These are phyloP conservation scores for Linnemannia exigua DNA, from an alignment of 192 early-diverging fungal genomes.

Conservation along the genomic window DNA sequence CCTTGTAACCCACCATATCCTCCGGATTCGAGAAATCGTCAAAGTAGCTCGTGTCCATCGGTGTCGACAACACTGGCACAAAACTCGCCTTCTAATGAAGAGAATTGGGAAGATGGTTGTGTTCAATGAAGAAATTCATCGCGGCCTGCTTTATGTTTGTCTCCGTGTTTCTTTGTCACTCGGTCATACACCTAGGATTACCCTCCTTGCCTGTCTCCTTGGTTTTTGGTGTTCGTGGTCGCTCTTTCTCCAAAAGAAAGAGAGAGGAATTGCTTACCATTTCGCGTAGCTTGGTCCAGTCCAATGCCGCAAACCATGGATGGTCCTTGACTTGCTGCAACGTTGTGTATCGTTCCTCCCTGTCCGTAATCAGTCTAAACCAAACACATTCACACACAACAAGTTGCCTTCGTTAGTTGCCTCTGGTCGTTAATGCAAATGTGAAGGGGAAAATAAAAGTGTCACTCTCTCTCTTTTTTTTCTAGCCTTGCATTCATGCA, in stretches of 20 bases:
- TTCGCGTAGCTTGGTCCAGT: constrained; percentile 61
- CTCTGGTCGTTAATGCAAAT: too few species aligned
- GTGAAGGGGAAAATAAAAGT: too few species aligned
- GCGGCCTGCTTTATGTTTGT: too few species aligned
- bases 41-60: constrained; percentile 89
- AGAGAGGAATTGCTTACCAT: constrained; percentile 40
- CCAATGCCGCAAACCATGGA: constrained; percentile 44
- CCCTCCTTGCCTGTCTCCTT: too few species aligned
- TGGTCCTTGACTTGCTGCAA: constrained; percentile 45
- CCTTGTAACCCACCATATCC: constrained; percentile 72
- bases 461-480: too few species aligned
- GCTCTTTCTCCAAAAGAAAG: constrained; percentile 15
- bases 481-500: too few species aligned
- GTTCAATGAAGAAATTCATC: not conserved
- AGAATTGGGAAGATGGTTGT: too few species aligned
- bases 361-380: constrained; percentile 64
- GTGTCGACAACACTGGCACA: constrained; percentile 78
- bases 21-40: constrained; percentile 79
- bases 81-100: constrained; percentile 58
- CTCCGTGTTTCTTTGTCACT: not conserved
- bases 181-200: not conserved
- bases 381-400: not conserved
- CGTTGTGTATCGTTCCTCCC: constrained; percentile 64
- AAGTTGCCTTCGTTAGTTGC: too few species aligned
- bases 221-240: too few species aligned